These are phyloP conservation scores for Pseudogymnoascus sp. DNA, from an alignment of 2,329 filamentous ascomycete genomes.

Conservation along the genomic window DNA sequence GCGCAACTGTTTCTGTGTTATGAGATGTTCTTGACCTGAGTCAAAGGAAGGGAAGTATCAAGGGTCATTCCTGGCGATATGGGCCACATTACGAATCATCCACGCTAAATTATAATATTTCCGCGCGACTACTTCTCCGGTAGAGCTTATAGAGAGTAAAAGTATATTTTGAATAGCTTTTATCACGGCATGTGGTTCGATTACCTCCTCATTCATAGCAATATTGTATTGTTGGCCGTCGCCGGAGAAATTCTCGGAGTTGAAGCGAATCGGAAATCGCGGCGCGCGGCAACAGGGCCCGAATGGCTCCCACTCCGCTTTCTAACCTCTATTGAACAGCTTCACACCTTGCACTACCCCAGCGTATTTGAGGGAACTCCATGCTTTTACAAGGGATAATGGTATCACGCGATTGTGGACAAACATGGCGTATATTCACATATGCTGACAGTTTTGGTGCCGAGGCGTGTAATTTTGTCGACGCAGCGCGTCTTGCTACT, in stretches of 20 bases:
- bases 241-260: constrained; percentile 17
- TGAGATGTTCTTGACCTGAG: background rate
- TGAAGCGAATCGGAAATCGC: constrained; percentile 4
- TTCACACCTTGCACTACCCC: background rate
- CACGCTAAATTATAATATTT: background rate
- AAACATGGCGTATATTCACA: constrained; percentile 20
- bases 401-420: background rate
- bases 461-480: background rate
- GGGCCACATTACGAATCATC: background rate
- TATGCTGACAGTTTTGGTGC: background rate
- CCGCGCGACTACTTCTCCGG: background rate
- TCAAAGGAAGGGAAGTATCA: background rate
- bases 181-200: background rate
- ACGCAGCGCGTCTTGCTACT: background rate
- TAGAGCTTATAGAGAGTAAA: background rate
- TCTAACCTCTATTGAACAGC: background rate
- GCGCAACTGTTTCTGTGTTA: background rate
- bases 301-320: background rate
- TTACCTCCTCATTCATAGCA: background rate
- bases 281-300: background rate
- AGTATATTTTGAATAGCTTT: background rate
- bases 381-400: background rate
- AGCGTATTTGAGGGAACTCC: background rate
- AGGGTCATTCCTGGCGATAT: background rate
- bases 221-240: background rate